These are phyloP conservation scores for Gonapodya sp. DNA, from an alignment of 192 early-diverging fungal species.

Conservation along the genomic window DNA sequence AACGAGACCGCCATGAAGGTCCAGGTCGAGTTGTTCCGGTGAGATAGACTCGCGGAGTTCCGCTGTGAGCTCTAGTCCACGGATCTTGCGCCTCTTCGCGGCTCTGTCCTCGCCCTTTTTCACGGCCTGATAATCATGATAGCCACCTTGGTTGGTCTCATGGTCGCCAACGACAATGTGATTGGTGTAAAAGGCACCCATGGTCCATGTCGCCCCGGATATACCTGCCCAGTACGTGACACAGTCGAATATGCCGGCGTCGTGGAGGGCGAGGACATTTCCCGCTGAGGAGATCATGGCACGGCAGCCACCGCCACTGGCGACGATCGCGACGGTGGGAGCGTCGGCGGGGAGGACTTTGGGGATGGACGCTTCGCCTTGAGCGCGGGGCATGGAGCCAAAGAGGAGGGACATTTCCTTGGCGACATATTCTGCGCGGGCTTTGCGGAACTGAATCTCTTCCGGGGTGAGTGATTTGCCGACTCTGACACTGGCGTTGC, in stretches of 20 bases:
- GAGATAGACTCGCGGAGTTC: too few relatives aligned
- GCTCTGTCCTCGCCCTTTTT: too few relatives aligned
- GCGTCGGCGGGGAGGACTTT: neutral
- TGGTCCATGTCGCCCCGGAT: neutral
- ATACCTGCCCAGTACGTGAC: conserved; percentile 1
- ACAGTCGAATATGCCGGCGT: neutral
- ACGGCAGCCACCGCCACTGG: conserved; percentile 5
- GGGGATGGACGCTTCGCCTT: neutral
- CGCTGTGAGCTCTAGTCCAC: too few relatives aligned
- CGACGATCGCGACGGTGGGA: neutral
- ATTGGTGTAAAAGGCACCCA: neutral
- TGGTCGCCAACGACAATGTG: neutral
- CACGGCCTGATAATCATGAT: neutral
- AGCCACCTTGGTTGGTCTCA: neutral
- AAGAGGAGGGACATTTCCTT: neutral
- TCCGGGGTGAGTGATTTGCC: neutral
- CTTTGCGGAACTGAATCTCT: neutral
- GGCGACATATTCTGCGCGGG: neutral
- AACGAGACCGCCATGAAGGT: neutral
- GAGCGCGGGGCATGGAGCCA: neutral
- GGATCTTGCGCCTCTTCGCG: too few relatives aligned
- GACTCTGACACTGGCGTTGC: neutral
- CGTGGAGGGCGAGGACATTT: neutral
- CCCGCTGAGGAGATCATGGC: neutral
- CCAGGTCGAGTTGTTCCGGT: too few relatives aligned